Conservation (phyloP, 2,329 filamentous ascomycete genomes). For the Aureobasidium pullulans region DNA sequence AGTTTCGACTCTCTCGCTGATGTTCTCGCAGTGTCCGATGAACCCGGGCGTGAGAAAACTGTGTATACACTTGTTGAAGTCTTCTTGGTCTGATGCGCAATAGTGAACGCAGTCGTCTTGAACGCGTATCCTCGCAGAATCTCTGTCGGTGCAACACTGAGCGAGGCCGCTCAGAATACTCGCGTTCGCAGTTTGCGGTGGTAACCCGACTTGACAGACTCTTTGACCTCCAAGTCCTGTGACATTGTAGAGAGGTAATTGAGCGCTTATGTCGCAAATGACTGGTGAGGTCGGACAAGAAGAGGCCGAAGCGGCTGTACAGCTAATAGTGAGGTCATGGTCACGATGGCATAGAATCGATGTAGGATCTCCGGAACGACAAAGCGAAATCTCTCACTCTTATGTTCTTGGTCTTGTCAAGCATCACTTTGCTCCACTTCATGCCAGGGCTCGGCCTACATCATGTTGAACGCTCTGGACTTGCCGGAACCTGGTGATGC, state of each 20-base stretch:
- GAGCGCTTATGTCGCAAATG: background rate
- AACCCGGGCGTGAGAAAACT: background rate
- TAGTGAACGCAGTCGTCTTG: background rate
- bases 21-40: background rate
- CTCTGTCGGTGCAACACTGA: background rate
- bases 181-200: background rate
- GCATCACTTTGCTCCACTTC: too few relatives aligned
- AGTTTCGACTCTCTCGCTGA: background rate
- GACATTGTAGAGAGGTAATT: background rate
- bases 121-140: background rate
- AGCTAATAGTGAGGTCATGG: background rate
- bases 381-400: too few relatives aligned
- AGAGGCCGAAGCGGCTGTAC: background rate
- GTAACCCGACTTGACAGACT: background rate
- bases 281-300: background rate
- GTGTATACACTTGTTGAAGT: background rate
- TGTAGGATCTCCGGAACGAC: too few relatives aligned
- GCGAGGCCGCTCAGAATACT: background rate
- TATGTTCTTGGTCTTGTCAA: too few relatives aligned
- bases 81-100: background rate
- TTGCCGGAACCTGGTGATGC: too few relatives aligned
- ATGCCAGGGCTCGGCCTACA: too few relatives aligned
- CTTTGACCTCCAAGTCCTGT: background rate
- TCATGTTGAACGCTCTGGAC: too few relatives aligned
- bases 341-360: background rate